phyloP scores from a whole-genome alignment of 169 alveolate genomes.

The Plasmodium fragile region DNA sequence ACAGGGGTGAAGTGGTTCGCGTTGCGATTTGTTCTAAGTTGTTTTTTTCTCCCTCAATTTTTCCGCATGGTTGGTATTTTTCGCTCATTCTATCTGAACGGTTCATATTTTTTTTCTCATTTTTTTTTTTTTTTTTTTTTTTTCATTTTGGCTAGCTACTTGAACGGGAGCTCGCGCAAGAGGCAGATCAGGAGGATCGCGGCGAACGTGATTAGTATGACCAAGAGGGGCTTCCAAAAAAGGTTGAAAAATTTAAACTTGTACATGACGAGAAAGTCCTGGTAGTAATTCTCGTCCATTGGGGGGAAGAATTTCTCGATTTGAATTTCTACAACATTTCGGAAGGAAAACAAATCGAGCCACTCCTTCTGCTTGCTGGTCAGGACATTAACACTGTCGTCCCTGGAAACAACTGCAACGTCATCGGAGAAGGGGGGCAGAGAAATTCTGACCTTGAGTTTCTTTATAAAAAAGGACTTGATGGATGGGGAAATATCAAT shows the following conservation, averaged over 20 bases:
- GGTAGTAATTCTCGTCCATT: constrained; percentile 32
- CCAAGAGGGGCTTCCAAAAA: constrained; percentile 34
- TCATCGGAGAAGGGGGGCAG: constrained; percentile 40
- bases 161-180: constrained; percentile 22
- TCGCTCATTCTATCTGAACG: neutral
- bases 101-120: neutral
- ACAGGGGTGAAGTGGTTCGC: neutral
- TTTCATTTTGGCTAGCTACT: constrained; percentile 33
- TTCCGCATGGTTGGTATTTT: neutral
- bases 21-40: neutral
- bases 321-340: constrained; percentile 55
- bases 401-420: neutral
- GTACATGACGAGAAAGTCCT: constrained; percentile 37
- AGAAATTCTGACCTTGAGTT: constrained; percentile 18
- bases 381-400: constrained; percentile 4
- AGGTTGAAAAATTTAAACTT: constrained; percentile 2
- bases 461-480: constrained; percentile 57
- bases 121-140: constrained; percentile 47
- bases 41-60: neutral
- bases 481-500: constrained; percentile 57
- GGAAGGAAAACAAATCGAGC: constrained; percentile 35
- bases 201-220: constrained; percentile 19
- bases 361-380: constrained; percentile 43
- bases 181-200: constrained; percentile 12
- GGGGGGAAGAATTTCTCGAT: constrained; percentile 42